phyloP scores from a whole-genome alignment of 345 rosid genomes.

The rapeseed (Brassica napus) region DNA sequence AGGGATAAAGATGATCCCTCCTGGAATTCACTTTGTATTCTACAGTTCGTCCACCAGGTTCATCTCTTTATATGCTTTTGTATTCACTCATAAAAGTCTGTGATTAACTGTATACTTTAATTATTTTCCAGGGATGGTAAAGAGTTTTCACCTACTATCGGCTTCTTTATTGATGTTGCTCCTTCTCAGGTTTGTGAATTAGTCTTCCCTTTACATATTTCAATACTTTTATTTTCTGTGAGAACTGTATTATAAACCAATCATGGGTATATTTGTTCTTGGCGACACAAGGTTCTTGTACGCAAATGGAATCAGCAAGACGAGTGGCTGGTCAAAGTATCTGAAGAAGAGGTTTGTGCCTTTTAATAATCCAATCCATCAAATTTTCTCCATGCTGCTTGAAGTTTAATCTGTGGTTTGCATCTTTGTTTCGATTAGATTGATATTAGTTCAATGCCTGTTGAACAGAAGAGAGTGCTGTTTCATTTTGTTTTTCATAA shows the following conservation, averaged over 20 bases:
- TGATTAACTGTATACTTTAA: constrained; percentile 20
- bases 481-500: no score
- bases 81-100: no score
- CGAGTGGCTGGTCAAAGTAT: constrained; percentile 58
- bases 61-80: background rate
- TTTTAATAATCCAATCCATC: no score
- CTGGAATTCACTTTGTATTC: constrained; percentile 82
- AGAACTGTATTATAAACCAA: background rate
- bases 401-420: no score
- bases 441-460: no score
- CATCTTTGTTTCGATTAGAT: no score
- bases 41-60: constrained; percentile 84
- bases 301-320: constrained; percentile 76
- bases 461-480: no score
- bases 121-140: constrained; percentile 61
- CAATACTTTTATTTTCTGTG: no score
- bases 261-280: background rate
- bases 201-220: background rate
- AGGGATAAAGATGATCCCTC: constrained; percentile 97
- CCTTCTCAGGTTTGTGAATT: constrained; percentile 60
- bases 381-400: no score
- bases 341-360: constrained; percentile 79
- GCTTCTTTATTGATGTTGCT: constrained; percentile 67
- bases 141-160: constrained; percentile 80
- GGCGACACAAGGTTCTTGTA: constrained; percentile 64